Base-by-base conservation (phyloP, 768 basidiomycete species). In the Russula virescens region DNA sequence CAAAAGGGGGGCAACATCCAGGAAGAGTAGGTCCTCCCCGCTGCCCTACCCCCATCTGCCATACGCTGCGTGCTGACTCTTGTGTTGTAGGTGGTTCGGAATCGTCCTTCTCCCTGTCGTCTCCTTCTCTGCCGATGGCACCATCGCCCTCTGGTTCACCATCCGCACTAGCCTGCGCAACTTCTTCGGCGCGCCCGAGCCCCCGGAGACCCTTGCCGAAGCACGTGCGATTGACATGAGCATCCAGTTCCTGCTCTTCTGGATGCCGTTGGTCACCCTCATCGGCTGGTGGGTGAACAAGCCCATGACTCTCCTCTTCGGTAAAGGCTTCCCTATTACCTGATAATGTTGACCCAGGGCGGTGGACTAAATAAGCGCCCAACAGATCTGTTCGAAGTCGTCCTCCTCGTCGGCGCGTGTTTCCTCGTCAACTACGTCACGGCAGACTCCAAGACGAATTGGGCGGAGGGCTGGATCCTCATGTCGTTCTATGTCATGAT, bases 371-470 rank as follows among this genome's bases (percentile, higher is more conserved):
- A 25, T 31, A 54, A 8, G 6, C 23, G 9, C 51, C 38, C 16
- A 2, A n/a, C 63, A 88, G 88, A 89, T 72, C 73, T 85, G 55
- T 88, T 85, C 66, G 87, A 89, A 69, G 80, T 90, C 3, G 81
- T 84, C 0, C 65, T 85, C 23, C 73, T 89, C 38, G 70, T 91
- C 4, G 86, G 83, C 1, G 78, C 87, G 2, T 86, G 84, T 69
- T 89, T 90, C 75, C 74, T 90, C 52, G 88, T 90, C 56, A 91
- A 91, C 73, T 89, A 87, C 69, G 85, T 90, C 55, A 89, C 88
- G 14, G 85, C 86, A 0, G 88, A 90, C 69, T 76, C 83, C 16
- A 89, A 90, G 73, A 89, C 89, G 4, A 90, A 90, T 68, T 90
- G 88, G 87, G 83, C 80, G 1, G 88, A 89, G 74, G 87, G 89